phyloP scores from a whole-genome alignment of 495 filamentous ascomycete species.

The Parathielavia appendiculata region DNA sequence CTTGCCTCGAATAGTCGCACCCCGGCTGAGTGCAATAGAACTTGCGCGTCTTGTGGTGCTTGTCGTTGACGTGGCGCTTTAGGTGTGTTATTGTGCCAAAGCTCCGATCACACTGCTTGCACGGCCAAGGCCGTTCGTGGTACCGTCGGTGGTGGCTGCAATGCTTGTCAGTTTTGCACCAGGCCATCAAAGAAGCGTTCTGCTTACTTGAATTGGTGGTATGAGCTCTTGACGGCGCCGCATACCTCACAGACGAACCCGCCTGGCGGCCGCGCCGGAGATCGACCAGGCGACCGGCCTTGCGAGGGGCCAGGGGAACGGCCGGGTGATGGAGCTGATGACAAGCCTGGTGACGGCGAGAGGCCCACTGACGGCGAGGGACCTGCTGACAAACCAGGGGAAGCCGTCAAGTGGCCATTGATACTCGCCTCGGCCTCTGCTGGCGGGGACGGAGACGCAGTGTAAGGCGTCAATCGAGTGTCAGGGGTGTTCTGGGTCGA shows the following conservation, averaged over 20 bases:
- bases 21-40: slow-evolving; percentile 43
- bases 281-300: slow-evolving; percentile 1
- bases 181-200: background rate
- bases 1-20: slow-evolving; percentile 42
- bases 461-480: slow-evolving; percentile 35
- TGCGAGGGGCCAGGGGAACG: background rate
- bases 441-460: slow-evolving; percentile 36
- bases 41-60: slow-evolving; percentile 45
- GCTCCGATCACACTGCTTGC: slow-evolving; percentile 39
- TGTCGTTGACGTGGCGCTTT: slow-evolving; percentile 49
- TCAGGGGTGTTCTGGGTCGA: slow-evolving; percentile 42
- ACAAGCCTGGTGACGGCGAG: slow-evolving; percentile 4
- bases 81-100: slow-evolving; percentile 52
- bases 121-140: slow-evolving; percentile 45
- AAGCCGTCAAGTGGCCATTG: slow-evolving; percentile 14
- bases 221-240: slow-evolving; percentile 40
- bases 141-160: slow-evolving; percentile 45
- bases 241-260: slow-evolving; percentile 39
- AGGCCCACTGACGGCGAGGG: background rate
- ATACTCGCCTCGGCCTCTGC: slow-evolving; percentile 17
- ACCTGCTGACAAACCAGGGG: slow-evolving; percentile 12
- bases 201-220: slow-evolving; percentile 47
- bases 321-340: slow-evolving; percentile 8
- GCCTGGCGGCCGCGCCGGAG: slow-evolving; percentile 27
- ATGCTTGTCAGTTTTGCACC: slow-evolving; percentile 1